A percentile compares a stretch with the other conserved stretches of the same genome.
Conservation (phyloP, 169 alveolate species). For the Theileria orientalis region DNA sequence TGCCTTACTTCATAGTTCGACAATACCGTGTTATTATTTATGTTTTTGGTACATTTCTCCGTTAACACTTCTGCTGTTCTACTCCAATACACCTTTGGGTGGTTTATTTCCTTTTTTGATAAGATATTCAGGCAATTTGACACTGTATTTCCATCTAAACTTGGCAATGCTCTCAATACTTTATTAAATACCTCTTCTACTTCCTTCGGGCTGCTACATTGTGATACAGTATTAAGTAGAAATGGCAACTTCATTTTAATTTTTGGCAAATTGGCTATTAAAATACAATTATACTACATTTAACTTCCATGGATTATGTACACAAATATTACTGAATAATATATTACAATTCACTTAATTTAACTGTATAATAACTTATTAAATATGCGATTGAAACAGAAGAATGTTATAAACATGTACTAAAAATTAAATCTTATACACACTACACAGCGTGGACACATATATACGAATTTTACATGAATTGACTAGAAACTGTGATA, state of each 20-base stretch:
- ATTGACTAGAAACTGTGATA: too few relatives aligned
- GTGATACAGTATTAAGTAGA: constrained; percentile 37
- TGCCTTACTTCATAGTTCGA: constrained; percentile 42
- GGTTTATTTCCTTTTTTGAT: constrained; percentile 53
- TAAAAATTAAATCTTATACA: too few relatives aligned
- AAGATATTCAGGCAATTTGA: constrained; percentile 45
- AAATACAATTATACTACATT: not conserved
- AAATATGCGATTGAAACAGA: too few relatives aligned
- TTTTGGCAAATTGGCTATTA: not conserved
- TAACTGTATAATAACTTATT: too few relatives aligned
- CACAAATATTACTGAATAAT: not conserved
- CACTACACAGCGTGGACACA: too few relatives aligned
- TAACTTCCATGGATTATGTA: too few relatives aligned
- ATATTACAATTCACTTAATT: not conserved
- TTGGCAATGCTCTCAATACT: constrained; percentile 34
- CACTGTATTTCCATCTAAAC: constrained; percentile 45
- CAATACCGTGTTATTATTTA: not conserved
- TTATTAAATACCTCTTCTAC: constrained; percentile 36
- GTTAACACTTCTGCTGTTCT: constrained; percentile 12
- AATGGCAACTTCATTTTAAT: constrained; percentile 52
- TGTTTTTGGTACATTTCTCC: not conserved
- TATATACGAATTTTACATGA: too few relatives aligned
- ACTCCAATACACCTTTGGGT: constrained; percentile 26
- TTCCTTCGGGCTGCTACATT: constrained; percentile 31
- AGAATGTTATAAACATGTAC: too few relatives aligned